A percentile compares a stretch with the other conserved stretches of the same genome.
phyloP scores from a whole-genome alignment of 805 yeast species.

The Metschnikowia rubicola region DNA sequence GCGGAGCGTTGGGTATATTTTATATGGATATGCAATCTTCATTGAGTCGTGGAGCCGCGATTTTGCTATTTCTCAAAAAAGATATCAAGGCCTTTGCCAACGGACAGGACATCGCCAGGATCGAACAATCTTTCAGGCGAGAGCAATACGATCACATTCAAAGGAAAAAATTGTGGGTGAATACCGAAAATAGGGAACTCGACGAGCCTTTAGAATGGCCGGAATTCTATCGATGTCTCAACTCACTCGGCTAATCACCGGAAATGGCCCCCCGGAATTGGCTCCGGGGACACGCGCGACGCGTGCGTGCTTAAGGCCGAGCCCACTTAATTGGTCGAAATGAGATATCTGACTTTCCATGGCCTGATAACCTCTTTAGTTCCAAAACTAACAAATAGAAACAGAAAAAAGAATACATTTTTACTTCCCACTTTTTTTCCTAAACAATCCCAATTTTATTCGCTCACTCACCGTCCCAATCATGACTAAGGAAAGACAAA shows the following conservation, averaged over 20 bases:
- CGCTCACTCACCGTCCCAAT: neutral
- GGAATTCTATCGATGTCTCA: neutral
- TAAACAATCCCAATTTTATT: no score
- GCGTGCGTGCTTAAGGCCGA: no score
- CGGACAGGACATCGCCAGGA: constrained; percentile 1
- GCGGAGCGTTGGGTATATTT: constrained; percentile 20
- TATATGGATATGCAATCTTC: constrained; percentile 10
- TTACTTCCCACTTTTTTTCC: neutral
- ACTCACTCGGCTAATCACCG: neutral
- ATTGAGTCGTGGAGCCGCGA: constrained; percentile 18
- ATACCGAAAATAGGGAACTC: neutral
- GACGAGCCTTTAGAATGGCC: neutral
- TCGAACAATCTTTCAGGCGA: neutral
- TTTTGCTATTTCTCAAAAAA: constrained; percentile 19
- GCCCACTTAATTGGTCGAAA: no score
- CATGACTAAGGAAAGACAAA: constrained; percentile 12
- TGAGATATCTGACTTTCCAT: no score
- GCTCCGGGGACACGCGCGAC: no score
- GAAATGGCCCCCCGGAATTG: neutral
- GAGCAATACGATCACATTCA: neutral
- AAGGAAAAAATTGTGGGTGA: neutral
- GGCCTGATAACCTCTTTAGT: no score
- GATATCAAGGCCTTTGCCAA: constrained; percentile 15
- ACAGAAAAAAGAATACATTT: no score
- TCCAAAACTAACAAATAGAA: neutral